Base-by-base conservation (phyloP, 2,329 filamentous ascomycete species). In the Stachybotrys chartarum region DNA sequence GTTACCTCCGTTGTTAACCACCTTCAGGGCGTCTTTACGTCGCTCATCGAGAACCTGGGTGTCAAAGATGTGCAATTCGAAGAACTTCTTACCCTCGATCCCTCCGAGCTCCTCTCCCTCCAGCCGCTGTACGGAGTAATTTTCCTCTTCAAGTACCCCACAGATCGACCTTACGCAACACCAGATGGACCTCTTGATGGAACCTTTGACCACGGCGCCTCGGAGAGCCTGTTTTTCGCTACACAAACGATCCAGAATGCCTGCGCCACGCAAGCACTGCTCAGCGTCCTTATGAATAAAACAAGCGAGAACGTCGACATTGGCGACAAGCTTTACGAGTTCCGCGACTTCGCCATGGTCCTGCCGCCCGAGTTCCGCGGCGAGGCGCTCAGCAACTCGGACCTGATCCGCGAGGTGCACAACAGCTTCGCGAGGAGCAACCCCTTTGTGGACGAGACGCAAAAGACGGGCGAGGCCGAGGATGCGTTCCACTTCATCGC, bases 401-500 rank as follows among this genome's bases (percentile, higher is more conserved):
- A 89, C 65, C 75, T 84, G 42, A 90, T 91, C 65, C 83, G 88
- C 32, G 83, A 83, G 67, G 88, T 90, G 55, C 92, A 97, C 78
- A 97, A 97, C 72, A 89, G 88, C 59, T 96, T 97, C 72, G 90
- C 92, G 48, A 81, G 87, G 59, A 88, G 88, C 58, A 95, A 87
- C 57, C 94, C 94, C 3, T 99, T 99, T 68, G 86, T 90, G 54
- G 91, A 96, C 71, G 94, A 99, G 80, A 95, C 91, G 58, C 83
- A 87, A 62, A 66, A 64, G 59, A 64, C 84, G 11, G 82, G 82
- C 14, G 83, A 84, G 58, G 80, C 90, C 55, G 91, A 96, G 65
- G 94, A 97, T 67, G 90, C 93, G 31, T 99, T 95, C 75, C 94
- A 99, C 76, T 99, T 99, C 72, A 91, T 99, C 65, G 94, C 92